Evolutionary conservation across 108 stramenopile genomes (phyloP).

Genomic region (Nitzschia sp.): DNA sequence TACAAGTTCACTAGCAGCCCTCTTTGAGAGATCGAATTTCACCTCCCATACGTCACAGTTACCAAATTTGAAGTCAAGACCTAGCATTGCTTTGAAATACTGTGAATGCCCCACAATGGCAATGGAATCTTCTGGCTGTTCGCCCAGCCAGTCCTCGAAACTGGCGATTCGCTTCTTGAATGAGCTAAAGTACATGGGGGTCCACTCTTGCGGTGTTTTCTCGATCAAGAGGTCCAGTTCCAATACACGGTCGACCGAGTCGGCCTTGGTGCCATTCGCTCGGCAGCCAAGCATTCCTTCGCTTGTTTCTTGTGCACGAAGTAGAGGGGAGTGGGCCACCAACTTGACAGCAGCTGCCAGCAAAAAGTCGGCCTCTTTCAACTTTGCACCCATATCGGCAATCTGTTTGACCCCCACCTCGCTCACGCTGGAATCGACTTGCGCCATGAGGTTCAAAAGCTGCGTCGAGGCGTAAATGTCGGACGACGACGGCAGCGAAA

Average conservation of each 20-base stretch:
- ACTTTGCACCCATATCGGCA: constrained; percentile 35
- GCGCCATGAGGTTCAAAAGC: constrained; percentile 55
- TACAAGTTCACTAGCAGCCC: neutral
- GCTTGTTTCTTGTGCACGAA: constrained; percentile 61
- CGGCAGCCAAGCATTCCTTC: constrained; percentile 61
- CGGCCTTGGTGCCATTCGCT: constrained; percentile 21
- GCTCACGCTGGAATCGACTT: constrained; percentile 65
- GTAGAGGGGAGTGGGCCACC: constrained; percentile 64
- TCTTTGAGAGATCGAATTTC: constrained; percentile 29
- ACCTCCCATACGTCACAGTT: constrained; percentile 82
- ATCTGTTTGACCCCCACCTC: constrained; percentile 51
- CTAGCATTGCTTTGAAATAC: constrained; percentile 69
- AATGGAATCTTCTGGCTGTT: constrained; percentile 49
- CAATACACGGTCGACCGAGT: constrained; percentile 34
- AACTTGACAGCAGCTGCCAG: constrained; percentile 36
- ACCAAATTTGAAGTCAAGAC: constrained; percentile 62
- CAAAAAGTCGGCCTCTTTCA: constrained; percentile 47
- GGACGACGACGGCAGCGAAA: constrained; percentile 37
- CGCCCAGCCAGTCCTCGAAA: constrained; percentile 49
- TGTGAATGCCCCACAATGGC: constrained; percentile 72
- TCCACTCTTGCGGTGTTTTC: constrained; percentile 59
- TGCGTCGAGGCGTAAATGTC: constrained; percentile 43
- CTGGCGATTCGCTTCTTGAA: constrained; percentile 42
- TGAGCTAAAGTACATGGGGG: constrained; percentile 38
- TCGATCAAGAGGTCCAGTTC: constrained; percentile 51